These are phyloP conservation scores for Xylaria hypoxylon DNA, from an alignment of 2,329 filamentous ascomycete species.

Conservation along the genomic window DNA sequence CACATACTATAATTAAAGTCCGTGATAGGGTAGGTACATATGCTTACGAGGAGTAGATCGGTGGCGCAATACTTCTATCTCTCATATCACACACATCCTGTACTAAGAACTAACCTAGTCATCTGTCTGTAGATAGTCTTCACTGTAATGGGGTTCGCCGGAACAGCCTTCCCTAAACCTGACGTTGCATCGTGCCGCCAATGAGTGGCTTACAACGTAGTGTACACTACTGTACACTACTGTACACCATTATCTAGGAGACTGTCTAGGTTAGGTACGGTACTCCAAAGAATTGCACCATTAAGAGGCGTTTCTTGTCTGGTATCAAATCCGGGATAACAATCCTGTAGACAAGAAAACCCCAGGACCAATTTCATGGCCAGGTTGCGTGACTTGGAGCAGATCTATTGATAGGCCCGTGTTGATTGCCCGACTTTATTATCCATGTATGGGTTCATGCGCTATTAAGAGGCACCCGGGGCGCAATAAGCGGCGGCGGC, in stretches of 20 bases:
- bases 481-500: constrained; percentile 27
- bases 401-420: constrained; percentile 11
- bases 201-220: constrained; percentile 27
- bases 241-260: too few relatives aligned
- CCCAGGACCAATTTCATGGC: neutral
- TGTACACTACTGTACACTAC: neutral
- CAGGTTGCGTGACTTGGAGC: constrained; percentile 11
- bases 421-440: neutral
- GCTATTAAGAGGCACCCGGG: constrained; percentile 3
- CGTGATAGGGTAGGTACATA: too few relatives aligned
- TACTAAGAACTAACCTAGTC: too few relatives aligned
- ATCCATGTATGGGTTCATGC: constrained; percentile 2
- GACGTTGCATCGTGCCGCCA: constrained; percentile 30
- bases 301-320: constrained; percentile 11
- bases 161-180: constrained; percentile 26
- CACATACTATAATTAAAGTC: too few relatives aligned
- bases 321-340: constrained; percentile 14
- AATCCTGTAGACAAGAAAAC: neutral
- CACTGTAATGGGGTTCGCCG: constrained; percentile 7
- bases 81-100: too few relatives aligned
- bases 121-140: neutral
- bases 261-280: too few relatives aligned
- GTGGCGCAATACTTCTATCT: too few relatives aligned
- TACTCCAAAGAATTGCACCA: constrained; percentile 10
- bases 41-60: too few relatives aligned